These are phyloP conservation scores for Crucibulum laeve DNA, from an alignment of 768 basidiomycete species.

Conservation along the genomic window DNA sequence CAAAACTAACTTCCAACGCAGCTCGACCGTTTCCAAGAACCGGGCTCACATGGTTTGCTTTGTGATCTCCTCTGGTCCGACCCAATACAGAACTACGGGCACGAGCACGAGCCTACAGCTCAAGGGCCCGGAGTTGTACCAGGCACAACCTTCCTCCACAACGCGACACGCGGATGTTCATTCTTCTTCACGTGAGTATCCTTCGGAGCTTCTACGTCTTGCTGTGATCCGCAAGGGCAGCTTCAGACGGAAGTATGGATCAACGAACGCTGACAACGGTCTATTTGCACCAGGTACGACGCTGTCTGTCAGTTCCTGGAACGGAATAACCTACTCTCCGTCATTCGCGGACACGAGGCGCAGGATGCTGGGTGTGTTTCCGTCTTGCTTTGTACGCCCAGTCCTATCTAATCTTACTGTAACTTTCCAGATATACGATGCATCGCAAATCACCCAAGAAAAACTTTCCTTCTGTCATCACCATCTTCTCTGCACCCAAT, in stretches of 20 bases:
- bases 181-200: constrained; percentile 83
- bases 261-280: no score
- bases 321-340: constrained; percentile 83
- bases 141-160: constrained; percentile 70
- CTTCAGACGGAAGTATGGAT: no score
- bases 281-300: constrained; percentile 70
- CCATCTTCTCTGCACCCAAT: constrained; percentile 96
- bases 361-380: constrained; percentile 84
- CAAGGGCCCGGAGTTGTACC: constrained; percentile 50
- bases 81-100: constrained; percentile 84
- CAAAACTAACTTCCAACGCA: constrained; percentile 22
- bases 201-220: no score
- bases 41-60: constrained; percentile 85
- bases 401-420: constrained; percentile 3
- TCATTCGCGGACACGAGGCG: constrained; percentile 95
- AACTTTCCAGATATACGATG: constrained; percentile 75
- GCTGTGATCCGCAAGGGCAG: no score
- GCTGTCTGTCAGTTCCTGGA: constrained; percentile 94
- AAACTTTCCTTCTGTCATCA: constrained; percentile 95
- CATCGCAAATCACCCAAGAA: constrained; percentile 92
- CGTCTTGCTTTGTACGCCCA: constrained; percentile 1
- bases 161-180: constrained; percentile 85
- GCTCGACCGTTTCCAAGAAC: constrained; percentile 92
- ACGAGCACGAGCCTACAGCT: constrained; percentile 56
- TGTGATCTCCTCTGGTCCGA: constrained; percentile 98